These are phyloP conservation scores for Ustilago trichophora DNA, from an alignment of 1,284 basidiomycete genomes.

Conservation along the genomic window DNA sequence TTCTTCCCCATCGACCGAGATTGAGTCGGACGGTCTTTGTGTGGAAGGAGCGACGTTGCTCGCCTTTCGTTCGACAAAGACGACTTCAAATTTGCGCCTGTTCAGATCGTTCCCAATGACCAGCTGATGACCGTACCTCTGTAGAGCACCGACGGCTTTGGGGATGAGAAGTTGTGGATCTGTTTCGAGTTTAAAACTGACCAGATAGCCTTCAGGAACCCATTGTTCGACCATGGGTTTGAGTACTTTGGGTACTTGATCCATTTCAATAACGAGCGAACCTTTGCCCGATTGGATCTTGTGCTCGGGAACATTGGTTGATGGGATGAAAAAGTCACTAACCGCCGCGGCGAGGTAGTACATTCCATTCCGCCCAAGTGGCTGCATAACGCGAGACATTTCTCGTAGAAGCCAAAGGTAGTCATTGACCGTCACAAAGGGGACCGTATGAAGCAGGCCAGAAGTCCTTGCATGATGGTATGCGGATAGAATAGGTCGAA, in stretches of 20 bases:
- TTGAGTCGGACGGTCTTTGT: neutral
- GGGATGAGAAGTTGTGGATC: conserved; percentile 84
- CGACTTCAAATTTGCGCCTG: conserved; percentile 86
- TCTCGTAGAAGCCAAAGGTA: conserved; percentile 91
- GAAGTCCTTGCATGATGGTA: conserved; percentile 82
- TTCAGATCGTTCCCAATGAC: conserved; percentile 96
- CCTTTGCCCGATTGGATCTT: conserved; percentile 94
- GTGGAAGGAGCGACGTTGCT: neutral
- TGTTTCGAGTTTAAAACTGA: conserved; percentile 99
- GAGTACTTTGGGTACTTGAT: conserved; percentile 95
- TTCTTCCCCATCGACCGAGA: conserved; percentile 43
- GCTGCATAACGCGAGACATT: conserved; percentile 73
- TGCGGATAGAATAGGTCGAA: conserved; percentile 78
- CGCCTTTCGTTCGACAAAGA: conserved; percentile 74
- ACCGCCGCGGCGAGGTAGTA: conserved; percentile 98
- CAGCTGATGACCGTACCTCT: conserved; percentile 94
- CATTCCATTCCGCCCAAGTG: conserved; percentile 78
- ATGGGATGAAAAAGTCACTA: conserved; percentile 94
- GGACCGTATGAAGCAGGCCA: conserved; percentile 82
- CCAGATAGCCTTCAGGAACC: conserved; percentile 88
- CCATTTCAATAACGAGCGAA: conserved; percentile 93
- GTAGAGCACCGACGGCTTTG: conserved; percentile 85
- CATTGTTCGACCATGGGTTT: conserved; percentile 92
- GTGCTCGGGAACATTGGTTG: conserved; percentile 90
- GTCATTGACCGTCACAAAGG: conserved; percentile 94